Evolutionary conservation across 768 basidiomycete genomes (phyloP), one percentile per base, ranked within the genome.

Genomic region (Boletus pseudopeckii): DNA sequence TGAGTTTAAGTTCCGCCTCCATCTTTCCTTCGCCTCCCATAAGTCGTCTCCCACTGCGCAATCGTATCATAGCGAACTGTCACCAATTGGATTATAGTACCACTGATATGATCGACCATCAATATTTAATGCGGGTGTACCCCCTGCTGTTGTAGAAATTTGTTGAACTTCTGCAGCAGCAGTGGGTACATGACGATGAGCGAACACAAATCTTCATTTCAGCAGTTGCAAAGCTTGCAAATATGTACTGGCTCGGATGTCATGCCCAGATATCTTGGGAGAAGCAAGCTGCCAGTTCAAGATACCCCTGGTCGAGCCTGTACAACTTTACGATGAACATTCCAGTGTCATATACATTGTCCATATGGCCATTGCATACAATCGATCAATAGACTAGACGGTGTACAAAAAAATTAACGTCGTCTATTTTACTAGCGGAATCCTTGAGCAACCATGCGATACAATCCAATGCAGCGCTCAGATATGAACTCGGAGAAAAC

Each of bases 361-460:
- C 24, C 24, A 26, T 6, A 26, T 26, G 24, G 24, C 24, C 24
- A 26, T 24, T 24, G 24, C 24, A 24, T 9, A 24, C 33, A 18
- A 44, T 28, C 11, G 33, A 48, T 40, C 30, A n/a, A 18, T 34
- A 28, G 4, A 26, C 15, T 43, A 26, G 17, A 17, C 41, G 7
- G n/a, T 26, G 17, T 18, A 34, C 36, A 18, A 36, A 33, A 50
- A 30, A 42, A 14, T 56, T 30, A 42, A 24, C 15, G 22, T 42
- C 33, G 15, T 58, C 63, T 52, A 56, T 54, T 43, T 50, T 37
- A 48, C 24, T 62, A 48, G 26, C 39, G 32, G 4, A 42, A 40
- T 46, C 14, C 42, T 46, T 28, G 52, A 26, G 18, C 30, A 24
- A 37, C 26, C 33, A 39, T 48, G 42, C 43, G 20, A 32, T 26